Conservation (phyloP, 2,329 filamentous ascomycete species). For the Colletotrichum australisinense region DNA sequence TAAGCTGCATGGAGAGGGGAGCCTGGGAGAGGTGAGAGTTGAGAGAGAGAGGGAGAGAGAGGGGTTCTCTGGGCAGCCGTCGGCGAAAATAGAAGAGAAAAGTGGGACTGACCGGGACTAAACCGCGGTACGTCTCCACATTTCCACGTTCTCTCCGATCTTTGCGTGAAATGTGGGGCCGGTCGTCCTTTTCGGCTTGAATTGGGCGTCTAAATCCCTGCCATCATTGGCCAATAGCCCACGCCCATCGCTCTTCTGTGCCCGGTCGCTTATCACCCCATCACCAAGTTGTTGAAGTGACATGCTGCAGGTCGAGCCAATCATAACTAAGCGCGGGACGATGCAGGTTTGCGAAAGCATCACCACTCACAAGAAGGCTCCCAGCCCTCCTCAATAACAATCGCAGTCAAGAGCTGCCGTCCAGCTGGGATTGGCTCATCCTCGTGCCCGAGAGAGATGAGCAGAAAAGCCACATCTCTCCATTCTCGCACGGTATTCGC, state of each 20-base stretch:
- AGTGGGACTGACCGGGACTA: constrained; percentile 13
- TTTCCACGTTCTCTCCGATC: neutral
- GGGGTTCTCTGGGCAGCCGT: constrained; percentile 20
- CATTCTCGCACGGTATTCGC: constrained; percentile 26
- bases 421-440: constrained; percentile 12
- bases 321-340: neutral
- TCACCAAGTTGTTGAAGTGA: constrained; percentile 25
- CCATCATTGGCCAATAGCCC: constrained; percentile 24
- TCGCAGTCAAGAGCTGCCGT: neutral
- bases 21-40: no score
- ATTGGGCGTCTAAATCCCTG: constrained; percentile 35
- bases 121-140: constrained; percentile 1
- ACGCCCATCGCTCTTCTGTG: constrained; percentile 13
- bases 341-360: constrained; percentile 32
- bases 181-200: constrained; percentile 13
- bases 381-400: constrained; percentile 11
- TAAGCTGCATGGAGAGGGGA: constrained; percentile 33
- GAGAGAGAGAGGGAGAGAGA: neutral
- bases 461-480: constrained; percentile 8
- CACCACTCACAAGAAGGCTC: constrained; percentile 25
- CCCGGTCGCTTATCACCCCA: constrained; percentile 34
- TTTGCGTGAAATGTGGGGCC: constrained; percentile 5
- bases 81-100: constrained; percentile 31
- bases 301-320: constrained; percentile 28
- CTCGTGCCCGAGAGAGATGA: constrained; percentile 12